A percentile compares a stretch with the other conserved stretches of the same genome.
These are phyloP conservation scores for Aristolochia californica DNA, from an alignment of 164 flowering plant species.

Conservation along the genomic window DNA sequence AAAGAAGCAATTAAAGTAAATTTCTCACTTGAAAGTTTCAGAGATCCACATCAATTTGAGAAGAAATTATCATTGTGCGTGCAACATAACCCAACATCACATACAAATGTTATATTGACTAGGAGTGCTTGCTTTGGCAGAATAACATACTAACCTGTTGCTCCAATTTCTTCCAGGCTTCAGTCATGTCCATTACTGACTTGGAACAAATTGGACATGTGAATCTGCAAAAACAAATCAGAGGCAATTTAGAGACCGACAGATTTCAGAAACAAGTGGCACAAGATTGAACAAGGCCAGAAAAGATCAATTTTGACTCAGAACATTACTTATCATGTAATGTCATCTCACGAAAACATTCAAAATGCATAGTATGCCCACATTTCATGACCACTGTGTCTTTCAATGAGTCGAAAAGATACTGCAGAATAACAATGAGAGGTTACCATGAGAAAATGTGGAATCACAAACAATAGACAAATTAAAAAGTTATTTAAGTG, in stretches of 20 bases:
- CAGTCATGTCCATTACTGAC: conserved; percentile 76
- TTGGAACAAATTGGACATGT: conserved; percentile 89
- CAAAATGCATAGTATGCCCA: conserved; percentile 92
- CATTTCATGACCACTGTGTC: conserved; percentile 79
- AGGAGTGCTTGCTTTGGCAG: too few relatives aligned
- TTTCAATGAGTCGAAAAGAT: conserved; percentile 82
- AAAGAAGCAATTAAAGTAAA: too few relatives aligned
- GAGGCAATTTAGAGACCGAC: neutral
- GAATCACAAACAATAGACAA: neutral
- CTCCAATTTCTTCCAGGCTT: conserved; percentile 65
- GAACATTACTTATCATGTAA: conserved; percentile 60
- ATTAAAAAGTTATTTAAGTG: neutral
- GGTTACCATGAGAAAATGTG: neutral
- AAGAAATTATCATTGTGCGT: too few relatives aligned
- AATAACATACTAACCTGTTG: conserved; percentile 49
- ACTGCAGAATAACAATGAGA: conserved; percentile 27
- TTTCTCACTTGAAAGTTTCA: too few relatives aligned
- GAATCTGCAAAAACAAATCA: conserved; percentile 32
- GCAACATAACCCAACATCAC: too few relatives aligned
- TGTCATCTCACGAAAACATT: conserved; percentile 73
- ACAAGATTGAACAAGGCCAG: neutral
- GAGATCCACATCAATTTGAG: too few relatives aligned
- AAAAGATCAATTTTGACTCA: neutral
- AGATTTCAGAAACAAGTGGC: neutral
- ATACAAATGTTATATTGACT: too few relatives aligned